Percentiles rank a stretch among this genome's conserved stretches.
phyloP scores from a whole-genome alignment of 2,329 filamentous ascomycete species.

The Colletotrichum sublineola region DNA sequence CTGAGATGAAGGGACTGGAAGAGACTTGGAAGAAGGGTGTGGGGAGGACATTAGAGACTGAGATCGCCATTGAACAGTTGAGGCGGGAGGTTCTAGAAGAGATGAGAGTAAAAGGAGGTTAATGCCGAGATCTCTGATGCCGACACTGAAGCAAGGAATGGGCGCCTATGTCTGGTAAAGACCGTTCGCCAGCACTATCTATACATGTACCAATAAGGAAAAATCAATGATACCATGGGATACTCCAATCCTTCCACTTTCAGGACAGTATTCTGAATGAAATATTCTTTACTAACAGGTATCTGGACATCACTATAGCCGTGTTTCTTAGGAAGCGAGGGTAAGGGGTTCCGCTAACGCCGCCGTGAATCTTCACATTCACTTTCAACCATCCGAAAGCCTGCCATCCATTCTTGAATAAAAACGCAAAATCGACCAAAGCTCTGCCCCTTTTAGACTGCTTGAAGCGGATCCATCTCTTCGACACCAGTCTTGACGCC shows the following conservation, averaged over 20 bases:
- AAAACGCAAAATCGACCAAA: constrained; percentile 24
- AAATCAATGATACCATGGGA: constrained; percentile 33
- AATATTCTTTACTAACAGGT: constrained; percentile 46
- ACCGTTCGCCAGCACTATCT: background rate
- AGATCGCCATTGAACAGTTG: constrained; percentile 84
- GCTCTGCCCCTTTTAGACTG: constrained; percentile 44
- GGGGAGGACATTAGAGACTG: constrained; percentile 84
- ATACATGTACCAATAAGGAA: constrained; percentile 5
- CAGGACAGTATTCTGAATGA: constrained; percentile 3
- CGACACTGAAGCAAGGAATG: background rate
- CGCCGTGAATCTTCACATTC: constrained; percentile 36
- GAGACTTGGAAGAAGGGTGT: constrained; percentile 85
- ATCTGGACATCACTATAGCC: constrained; percentile 53
- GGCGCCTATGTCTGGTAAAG: background rate
- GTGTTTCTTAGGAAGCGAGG: constrained; percentile 53
- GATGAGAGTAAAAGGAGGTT: constrained; percentile 54
- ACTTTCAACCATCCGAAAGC: constrained; percentile 30
- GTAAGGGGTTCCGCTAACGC: constrained; percentile 49
- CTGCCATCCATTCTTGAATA: constrained; percentile 36
- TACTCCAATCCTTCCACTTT: background rate
- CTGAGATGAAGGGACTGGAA: constrained; percentile 80
- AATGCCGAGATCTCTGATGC: background rate
- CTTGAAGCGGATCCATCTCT: constrained; percentile 75
- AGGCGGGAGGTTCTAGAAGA: constrained; percentile 75
- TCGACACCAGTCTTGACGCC: constrained; percentile 73